These are phyloP conservation scores for Colletotrichum tamarilloi DNA, from an alignment of 2,329 filamentous ascomycete species.

Conservation along the genomic window DNA sequence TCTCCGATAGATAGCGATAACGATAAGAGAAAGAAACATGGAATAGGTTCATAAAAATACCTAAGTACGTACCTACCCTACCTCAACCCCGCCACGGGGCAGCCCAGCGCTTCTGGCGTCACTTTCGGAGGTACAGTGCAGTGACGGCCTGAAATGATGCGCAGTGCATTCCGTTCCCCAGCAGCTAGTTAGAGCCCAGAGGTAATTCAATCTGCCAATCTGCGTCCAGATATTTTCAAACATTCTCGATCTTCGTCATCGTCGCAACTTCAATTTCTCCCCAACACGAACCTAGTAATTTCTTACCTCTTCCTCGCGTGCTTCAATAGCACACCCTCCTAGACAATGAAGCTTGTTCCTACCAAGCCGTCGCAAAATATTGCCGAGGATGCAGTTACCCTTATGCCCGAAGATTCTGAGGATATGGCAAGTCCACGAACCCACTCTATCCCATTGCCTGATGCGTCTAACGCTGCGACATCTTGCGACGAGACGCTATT, in stretches of 20 bases:
- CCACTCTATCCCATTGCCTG: background rate
- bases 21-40: background rate
- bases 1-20: background rate
- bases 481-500: background rate
- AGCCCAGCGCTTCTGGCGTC: background rate
- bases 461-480: background rate
- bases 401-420: conserved; percentile 57
- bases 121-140: background rate
- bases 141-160: conserved; percentile 1
- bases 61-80: background rate
- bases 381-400: conserved; percentile 53
- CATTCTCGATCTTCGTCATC: background rate
- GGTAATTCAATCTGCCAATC: conserved; percentile 14
- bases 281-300: background rate
- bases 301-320: background rate
- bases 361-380: conserved; percentile 50
- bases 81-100: background rate
- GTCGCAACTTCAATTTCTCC: background rate
- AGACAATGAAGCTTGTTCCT: conserved; percentile 51
- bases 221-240: conserved; percentile 26
- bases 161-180: background rate
- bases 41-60: background rate
- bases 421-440: conserved; percentile 53
- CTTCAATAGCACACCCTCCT: background rate
- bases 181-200: background rate